Percentiles rank a stretch among this genome's conserved stretches.
Conservation (phyloP, 1,284 basidiomycete genomes). For the Sanghuangporus baumii region DNA sequence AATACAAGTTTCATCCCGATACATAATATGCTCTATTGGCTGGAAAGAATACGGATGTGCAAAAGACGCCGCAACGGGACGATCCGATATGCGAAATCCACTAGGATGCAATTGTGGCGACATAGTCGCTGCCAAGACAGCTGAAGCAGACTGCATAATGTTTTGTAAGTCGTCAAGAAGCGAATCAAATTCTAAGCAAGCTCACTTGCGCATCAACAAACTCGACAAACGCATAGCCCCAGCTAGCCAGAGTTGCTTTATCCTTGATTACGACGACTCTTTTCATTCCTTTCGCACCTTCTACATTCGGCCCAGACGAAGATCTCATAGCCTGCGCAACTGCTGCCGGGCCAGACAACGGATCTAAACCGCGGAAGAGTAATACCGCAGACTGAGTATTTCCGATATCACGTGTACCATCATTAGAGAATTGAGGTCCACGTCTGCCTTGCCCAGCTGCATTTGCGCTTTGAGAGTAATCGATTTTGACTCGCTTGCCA, state of each 20-base stretch:
- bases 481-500: conserved; percentile 83
- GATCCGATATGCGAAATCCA: conserved; percentile 82
- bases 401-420: conserved; percentile 92
- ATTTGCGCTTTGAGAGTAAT: conserved; percentile 77
- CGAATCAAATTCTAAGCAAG: conserved; percentile 9
- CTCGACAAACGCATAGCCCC: conserved; percentile 91
- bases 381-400: conserved; percentile 74
- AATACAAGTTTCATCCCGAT: conserved; percentile 70
- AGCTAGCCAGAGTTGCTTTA: conserved; percentile 74
- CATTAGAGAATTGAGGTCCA: conserved; percentile 65
- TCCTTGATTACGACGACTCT: conserved; percentile 86
- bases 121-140: conserved; percentile 75
- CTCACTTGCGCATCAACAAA: conserved; percentile 77
- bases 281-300: conserved; percentile 79
- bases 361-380: conserved; percentile 83
- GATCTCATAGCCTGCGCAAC: conserved; percentile 73
- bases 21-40: conserved; percentile 63
- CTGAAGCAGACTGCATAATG: conserved; percentile 52
- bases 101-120: conserved; percentile 78
- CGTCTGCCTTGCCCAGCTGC: conserved; percentile 59
- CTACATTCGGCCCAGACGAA: conserved; percentile 58
- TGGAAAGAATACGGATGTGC: conserved; percentile 84
- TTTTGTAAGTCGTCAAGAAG: conserved; percentile 15
- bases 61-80: conserved; percentile 83
- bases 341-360: conserved; percentile 78